Evolutionary conservation across 129 eudicot species (phyloP), one percentile per base, ranked within the genome.

Genomic region (Flaveria bidentis): DNA sequence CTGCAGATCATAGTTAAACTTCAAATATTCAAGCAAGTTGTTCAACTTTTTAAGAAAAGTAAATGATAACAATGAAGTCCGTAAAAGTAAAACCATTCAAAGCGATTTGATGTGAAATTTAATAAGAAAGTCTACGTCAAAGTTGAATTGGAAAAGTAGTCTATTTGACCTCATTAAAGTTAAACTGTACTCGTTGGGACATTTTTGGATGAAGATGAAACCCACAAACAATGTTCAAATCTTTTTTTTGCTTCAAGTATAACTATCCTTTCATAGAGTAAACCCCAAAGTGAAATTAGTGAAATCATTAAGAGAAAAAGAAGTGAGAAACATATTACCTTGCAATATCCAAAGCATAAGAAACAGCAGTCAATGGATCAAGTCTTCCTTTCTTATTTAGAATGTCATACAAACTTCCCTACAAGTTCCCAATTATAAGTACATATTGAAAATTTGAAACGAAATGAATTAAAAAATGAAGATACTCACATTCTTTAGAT

Each of bases 321-420:
- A 20, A 69, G 12, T 71, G 22, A 62, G 66, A 36, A 30, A 23
- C 51, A 64, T 78, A 61, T 2, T 78, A 91, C 97, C 93, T 91
- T 73, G 93, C 93, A 42, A 91, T 88, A 77, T 91, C 96, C 65
- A 88, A 74, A 65, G 93, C 97, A 66, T 88, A 91, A 71, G 92
- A 69, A 78, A 91, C 89, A 71, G 97, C 93, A 51, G 88, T 86
- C 47, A 73, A 47, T 25, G 86, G 72, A 47, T 91, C 88, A 63
- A 91, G 86, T 85, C 80, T 87, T 78, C 97, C 91, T 84, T 81
- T 91, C 81, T 75, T 84, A 73, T 49, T 86, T 71, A 91, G 61
- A 70, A 86, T 82, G 61, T 88, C 91, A 71, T 83, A 85, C 77
- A 88, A 77, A 83, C 87, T 83, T 83, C 97, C 97, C 97, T 88